phyloP scores from a whole-genome alignment of 192 early-diverging fungal genomes.

The Coemansia sp. region DNA sequence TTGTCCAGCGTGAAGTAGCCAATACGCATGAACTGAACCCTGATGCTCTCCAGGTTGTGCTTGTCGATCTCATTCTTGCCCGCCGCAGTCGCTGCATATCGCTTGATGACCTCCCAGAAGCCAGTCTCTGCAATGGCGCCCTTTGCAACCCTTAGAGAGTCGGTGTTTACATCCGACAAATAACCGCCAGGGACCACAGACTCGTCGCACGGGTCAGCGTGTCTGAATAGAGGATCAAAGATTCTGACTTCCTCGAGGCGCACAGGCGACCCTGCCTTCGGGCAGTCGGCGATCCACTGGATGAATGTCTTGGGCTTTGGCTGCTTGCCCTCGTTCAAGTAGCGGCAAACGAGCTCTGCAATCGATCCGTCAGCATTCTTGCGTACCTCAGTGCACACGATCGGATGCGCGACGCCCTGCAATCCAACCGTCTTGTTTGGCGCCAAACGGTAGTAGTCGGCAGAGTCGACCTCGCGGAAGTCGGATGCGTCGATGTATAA shows the following conservation, averaged over 20 bases:
- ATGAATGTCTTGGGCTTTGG: conserved; percentile 96
- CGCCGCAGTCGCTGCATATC: conserved; percentile 41
- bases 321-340: conserved; percentile 68
- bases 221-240: conserved; percentile 87
- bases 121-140: conserved; percentile 84
- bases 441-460: conserved; percentile 94
- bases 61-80: conserved; percentile 59
- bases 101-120: conserved; percentile 65
- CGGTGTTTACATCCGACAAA: conserved; percentile 82
- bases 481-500: conserved; percentile 87
- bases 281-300: conserved; percentile 95
- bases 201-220: conserved; percentile 82
- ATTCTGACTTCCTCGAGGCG: conserved; percentile 77
- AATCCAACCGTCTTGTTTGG: conserved; percentile 95
- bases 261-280: conserved; percentile 80
- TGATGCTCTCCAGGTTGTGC: conserved; percentile 71
- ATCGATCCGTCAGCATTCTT: conserved; percentile 81
- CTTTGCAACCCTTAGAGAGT: conserved; percentile 69
- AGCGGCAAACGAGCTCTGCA: conserved; percentile 76
- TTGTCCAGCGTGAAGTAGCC: conserved; percentile 99
- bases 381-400: conserved; percentile 78
- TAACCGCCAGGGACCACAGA: conserved; percentile 83
- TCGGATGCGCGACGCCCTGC: conserved; percentile 81
- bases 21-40: conserved; percentile 92
- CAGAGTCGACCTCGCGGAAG: conserved; percentile 68